These are phyloP conservation scores for Lyophyllum decastes DNA, from an alignment of 768 basidiomycete genomes.

Conservation along the genomic window DNA sequence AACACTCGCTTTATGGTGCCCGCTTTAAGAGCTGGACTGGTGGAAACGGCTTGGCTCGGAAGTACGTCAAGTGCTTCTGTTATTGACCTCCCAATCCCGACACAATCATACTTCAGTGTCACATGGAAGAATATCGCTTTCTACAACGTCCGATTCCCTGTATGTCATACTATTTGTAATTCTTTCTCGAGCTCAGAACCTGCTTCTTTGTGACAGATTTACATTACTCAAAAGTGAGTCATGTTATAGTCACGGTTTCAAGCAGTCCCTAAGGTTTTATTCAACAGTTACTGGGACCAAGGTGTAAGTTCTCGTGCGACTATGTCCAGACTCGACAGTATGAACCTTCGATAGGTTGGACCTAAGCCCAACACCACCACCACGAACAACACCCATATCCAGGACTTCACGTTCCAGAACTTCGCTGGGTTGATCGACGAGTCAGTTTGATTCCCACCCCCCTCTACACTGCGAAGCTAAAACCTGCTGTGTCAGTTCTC, in stretches of 20 bases:
- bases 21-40: slow-evolving; percentile 72
- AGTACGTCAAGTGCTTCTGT: slow-evolving; percentile 33
- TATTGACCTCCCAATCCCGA: neutral
- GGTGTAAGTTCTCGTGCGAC: slow-evolving; percentile 33
- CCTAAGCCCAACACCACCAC: slow-evolving; percentile 43
- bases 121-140: slow-evolving; percentile 62
- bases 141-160: slow-evolving; percentile 54
- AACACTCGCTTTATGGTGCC: slow-evolving; percentile 55
- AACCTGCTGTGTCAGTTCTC: slow-evolving; percentile 25
- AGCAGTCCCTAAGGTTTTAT: neutral
- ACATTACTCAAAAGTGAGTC: slow-evolving; percentile 60
- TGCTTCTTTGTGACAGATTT: slow-evolving; percentile 40
- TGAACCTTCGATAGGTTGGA: slow-evolving; percentile 29
- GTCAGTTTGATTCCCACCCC: slow-evolving; percentile 22
- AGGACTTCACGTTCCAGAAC: slow-evolving; percentile 56
- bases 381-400: slow-evolving; percentile 54
- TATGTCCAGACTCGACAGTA: no score
- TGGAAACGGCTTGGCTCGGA: slow-evolving; percentile 56
- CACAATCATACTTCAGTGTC: slow-evolving; percentile 32
- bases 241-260: neutral
- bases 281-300: slow-evolving; percentile 64
- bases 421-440: slow-evolving; percentile 56
- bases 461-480: neutral
- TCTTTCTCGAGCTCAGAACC: no score
- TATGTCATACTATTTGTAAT: slow-evolving; percentile 23